phyloP scores from a whole-genome alignment of 306 rosid species.

The Prunus campanulata region DNA sequence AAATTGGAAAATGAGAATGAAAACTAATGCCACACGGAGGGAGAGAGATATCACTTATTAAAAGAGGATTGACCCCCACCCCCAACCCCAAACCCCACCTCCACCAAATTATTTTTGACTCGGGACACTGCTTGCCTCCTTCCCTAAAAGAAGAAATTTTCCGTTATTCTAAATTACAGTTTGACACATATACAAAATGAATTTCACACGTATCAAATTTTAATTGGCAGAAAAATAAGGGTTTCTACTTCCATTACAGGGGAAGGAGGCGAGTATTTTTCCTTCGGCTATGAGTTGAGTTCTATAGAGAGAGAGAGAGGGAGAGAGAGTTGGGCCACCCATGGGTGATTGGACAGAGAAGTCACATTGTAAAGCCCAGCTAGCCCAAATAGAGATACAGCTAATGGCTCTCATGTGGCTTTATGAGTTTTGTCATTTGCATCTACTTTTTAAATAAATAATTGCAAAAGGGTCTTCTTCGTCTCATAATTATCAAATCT shows the following conservation, averaged over 20 bases:
- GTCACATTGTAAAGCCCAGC: constrained; percentile 6
- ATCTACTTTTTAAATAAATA: neutral
- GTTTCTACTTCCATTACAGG: too few relatives aligned
- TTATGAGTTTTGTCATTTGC: constrained; percentile 15
- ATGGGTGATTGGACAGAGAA: neutral
- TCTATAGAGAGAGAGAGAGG: neutral
- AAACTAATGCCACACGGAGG: constrained; percentile 62
- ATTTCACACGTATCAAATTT: too few relatives aligned
- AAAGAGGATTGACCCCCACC: constrained; percentile 35
- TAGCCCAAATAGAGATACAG: constrained; percentile 20
- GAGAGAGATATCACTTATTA: constrained; percentile 22
- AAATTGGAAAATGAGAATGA: constrained; percentile 54
- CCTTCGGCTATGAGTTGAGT: too few relatives aligned
- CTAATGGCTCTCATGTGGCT: neutral
- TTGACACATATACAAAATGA: accelerated
- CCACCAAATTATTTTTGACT: constrained; percentile 29
- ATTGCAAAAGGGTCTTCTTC: neutral
- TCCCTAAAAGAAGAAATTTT: too few relatives aligned
- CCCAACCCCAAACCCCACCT: constrained; percentile 28
- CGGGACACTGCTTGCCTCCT: too few relatives aligned
- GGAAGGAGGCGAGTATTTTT: too few relatives aligned
- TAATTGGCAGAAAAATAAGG: too few relatives aligned
- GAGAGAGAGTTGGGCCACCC: too few relatives aligned
- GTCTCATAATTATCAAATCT: neutral
- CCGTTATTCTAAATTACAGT: too few relatives aligned